Conservation (phyloP, 768 basidiomycete species). For the Tephrocybe rancida region DNA sequence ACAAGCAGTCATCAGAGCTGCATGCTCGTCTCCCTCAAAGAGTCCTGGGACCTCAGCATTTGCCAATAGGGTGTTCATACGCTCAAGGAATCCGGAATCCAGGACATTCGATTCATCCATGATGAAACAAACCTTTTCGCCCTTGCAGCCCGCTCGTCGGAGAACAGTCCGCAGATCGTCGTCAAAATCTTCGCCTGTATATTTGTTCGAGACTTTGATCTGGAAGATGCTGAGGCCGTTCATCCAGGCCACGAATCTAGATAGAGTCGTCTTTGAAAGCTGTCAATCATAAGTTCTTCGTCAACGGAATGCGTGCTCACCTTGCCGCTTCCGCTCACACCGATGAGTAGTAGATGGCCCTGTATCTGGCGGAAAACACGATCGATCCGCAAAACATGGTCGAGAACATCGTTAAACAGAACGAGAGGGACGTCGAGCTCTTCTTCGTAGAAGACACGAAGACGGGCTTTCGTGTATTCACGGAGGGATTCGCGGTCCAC, state of each 20-base stretch:
- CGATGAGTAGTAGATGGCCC: slow-evolving; percentile 94
- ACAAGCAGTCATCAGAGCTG: slow-evolving; percentile 98
- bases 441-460: slow-evolving; percentile 99
- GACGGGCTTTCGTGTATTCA: slow-evolving; percentile 95
- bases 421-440: slow-evolving; percentile 97
- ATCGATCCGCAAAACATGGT: slow-evolving; percentile 97
- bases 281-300: slow-evolving; percentile 8
- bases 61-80: slow-evolving; percentile 99
- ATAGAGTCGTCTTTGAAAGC: slow-evolving; percentile 81
- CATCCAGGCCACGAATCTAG: slow-evolving; percentile 99
- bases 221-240: slow-evolving; percentile 99
- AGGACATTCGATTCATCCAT: slow-evolving; percentile 99
- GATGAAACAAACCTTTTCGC: slow-evolving; percentile 99
- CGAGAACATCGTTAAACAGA: slow-evolving; percentile 97
- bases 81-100: slow-evolving; percentile 97
- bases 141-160: slow-evolving; percentile 95
- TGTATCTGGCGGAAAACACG: slow-evolving; percentile 98
- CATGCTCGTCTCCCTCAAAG: slow-evolving; percentile 99
- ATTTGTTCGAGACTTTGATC: slow-evolving; percentile 99
- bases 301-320: slow-evolving; percentile 41
- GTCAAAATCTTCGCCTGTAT: slow-evolving; percentile 98
- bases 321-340: slow-evolving; percentile 98
- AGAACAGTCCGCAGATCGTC: slow-evolving; percentile 95
- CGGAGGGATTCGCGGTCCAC: slow-evolving; percentile 92
- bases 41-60: slow-evolving; percentile 99